Evolutionary conservation across 2,329 filamentous ascomycete genomes (phyloP).

Genomic region (Microcyclospora tardicrescens): DNA sequence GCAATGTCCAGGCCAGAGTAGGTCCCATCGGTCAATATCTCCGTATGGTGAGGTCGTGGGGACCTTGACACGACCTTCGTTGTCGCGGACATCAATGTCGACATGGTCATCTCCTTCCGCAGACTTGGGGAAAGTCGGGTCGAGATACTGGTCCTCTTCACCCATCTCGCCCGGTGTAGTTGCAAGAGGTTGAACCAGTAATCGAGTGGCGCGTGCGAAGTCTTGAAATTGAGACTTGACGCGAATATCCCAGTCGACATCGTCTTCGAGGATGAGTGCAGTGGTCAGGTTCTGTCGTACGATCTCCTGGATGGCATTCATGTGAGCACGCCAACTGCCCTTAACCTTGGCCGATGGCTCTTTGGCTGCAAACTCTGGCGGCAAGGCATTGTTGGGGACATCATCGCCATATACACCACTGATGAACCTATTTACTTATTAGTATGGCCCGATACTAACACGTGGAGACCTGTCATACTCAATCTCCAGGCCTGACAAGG

Average conservation of each 20-base stretch:
- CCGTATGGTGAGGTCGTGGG: slow-evolving; percentile 14
- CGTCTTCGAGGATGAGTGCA: slow-evolving; percentile 33
- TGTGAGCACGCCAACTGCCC: slow-evolving; percentile 15
- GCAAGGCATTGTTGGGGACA: slow-evolving; percentile 9
- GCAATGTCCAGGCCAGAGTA: slow-evolving; percentile 31
- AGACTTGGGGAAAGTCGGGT: slow-evolving; percentile 9
- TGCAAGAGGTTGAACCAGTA: slow-evolving; percentile 20
- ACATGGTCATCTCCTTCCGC: neutral
- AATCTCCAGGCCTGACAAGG: slow-evolving; percentile 33
- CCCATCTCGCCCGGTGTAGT: slow-evolving; percentile 1
- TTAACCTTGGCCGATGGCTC: slow-evolving; percentile 1
- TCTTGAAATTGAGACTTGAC: slow-evolving; percentile 26
- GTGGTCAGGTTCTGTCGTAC: slow-evolving; percentile 25
- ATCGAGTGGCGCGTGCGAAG: slow-evolving; percentile 27
- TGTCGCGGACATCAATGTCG: slow-evolving; percentile 3
- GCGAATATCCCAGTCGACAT: slow-evolving; percentile 34
- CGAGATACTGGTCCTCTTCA: slow-evolving; percentile 8
- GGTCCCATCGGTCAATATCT: slow-evolving; percentile 21
- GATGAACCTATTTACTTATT: slow-evolving; percentile 17
- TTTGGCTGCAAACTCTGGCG: slow-evolving; percentile 11
- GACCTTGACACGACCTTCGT: slow-evolving; percentile 1
- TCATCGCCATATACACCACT: slow-evolving; percentile 9
- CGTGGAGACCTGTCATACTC: slow-evolving; percentile 35
- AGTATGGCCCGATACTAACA: slow-evolving; percentile 21
- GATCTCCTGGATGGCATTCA: slow-evolving; percentile 19